Evolutionary conservation across 805 yeast genomes (phyloP).

Genomic region (Millerozyma miso): DNA sequence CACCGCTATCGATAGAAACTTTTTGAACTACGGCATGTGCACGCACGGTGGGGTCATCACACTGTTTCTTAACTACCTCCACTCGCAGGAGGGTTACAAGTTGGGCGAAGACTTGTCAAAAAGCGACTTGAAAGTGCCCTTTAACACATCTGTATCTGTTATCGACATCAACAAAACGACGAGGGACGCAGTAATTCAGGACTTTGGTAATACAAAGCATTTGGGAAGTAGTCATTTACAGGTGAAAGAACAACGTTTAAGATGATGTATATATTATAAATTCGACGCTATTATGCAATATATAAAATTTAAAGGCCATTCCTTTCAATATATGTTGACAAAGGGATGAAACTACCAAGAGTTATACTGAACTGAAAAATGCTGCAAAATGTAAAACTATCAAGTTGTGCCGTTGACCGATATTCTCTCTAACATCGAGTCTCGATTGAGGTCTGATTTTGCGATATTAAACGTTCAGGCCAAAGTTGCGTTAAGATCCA

Average conservation of each 20-base stretch:
- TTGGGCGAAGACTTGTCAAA: conserved; percentile 36
- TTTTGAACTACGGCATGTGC: conserved; percentile 54
- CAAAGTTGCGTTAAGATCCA: conserved; percentile 12
- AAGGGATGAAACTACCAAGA: neutral
- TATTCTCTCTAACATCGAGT: neutral
- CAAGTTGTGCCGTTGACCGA: neutral
- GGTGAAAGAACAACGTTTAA: conserved; percentile 41
- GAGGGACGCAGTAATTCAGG: conserved; percentile 42
- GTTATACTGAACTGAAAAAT: neutral
- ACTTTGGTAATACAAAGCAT: conserved; percentile 67
- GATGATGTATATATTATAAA: neutral
- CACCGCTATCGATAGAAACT: conserved; percentile 26
- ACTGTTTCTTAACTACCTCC: conserved; percentile 49
- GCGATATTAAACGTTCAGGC: too few species aligned
- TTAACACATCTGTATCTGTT: conserved; percentile 69
- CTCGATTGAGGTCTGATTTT: too few species aligned
- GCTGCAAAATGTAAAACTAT: neutral
- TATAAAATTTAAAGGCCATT: neutral
- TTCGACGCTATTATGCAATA: neutral
- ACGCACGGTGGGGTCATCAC: conserved; percentile 84
- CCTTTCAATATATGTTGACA: neutral
- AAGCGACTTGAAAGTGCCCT: conserved; percentile 54
- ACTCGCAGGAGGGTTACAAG: conserved; percentile 32
- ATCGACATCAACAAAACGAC: conserved; percentile 49
- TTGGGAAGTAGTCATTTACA: conserved; percentile 49